Percentiles rank a stretch among this genome's conserved stretches.
These are phyloP conservation scores for Hypoxylon fragiforme DNA, from an alignment of 495 filamentous ascomycete genomes.

Conservation along the genomic window DNA sequence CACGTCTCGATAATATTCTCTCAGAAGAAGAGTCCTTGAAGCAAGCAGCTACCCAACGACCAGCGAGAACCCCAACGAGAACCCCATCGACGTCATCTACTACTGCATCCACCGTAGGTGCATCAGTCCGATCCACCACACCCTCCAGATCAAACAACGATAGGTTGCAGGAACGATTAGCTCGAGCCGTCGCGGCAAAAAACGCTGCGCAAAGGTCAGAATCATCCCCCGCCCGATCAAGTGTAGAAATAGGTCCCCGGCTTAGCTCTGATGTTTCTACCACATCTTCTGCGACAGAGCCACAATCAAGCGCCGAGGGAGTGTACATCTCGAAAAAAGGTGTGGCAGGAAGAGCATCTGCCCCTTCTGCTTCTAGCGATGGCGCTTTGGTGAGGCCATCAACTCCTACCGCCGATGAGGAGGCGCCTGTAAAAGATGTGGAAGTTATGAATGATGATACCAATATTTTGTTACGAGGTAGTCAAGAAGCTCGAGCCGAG, in stretches of 20 bases:
- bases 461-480: constrained; percentile 7
- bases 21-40: constrained; percentile 64
- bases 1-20: constrained; percentile 87
- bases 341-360: neutral
- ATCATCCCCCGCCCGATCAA: constrained; percentile 25
- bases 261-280: constrained; percentile 26
- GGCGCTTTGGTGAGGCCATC: neutral
- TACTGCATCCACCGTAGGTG: constrained; percentile 9
- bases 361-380: neutral
- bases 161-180: constrained; percentile 83
- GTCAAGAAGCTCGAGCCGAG: neutral
- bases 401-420: constrained; percentile 5
- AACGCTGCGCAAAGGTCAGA: constrained; percentile 32
- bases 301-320: neutral
- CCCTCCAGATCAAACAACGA: constrained; percentile 64
- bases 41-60: constrained; percentile 34
- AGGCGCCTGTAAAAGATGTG: too few species aligned
- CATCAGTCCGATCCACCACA: constrained; percentile 31
- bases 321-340: constrained; percentile 1
- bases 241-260: constrained; percentile 28
- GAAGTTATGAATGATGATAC: neutral
- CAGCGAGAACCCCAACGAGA: constrained; percentile 20
- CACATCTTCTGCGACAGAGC: neutral
- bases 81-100: constrained; percentile 33
- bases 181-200: constrained; percentile 60